Percentiles rank a stretch among this genome's conserved stretches.
Evolutionary conservation across 805 yeast species (phyloP).

Genomic region (Zygoascus tannicola): DNA sequence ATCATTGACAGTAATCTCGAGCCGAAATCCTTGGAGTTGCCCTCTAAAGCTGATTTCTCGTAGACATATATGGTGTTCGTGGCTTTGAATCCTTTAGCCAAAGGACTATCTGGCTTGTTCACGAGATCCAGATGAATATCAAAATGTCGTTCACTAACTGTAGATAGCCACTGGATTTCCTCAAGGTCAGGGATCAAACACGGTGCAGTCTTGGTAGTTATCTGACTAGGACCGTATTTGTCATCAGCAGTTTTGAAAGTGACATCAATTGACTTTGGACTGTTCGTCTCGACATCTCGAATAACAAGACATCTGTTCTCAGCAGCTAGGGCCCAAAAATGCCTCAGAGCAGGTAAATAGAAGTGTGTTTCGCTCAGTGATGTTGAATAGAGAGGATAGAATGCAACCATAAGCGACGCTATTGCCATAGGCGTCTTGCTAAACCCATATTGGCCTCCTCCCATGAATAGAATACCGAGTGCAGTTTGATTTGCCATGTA

Average conservation of each 20-base stretch:
- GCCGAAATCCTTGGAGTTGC: background rate
- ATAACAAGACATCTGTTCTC: constrained; percentile 74
- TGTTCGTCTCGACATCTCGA: constrained; percentile 55
- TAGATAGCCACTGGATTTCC: constrained; percentile 39
- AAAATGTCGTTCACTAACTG: constrained; percentile 42
- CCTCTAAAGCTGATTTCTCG: constrained; percentile 6
- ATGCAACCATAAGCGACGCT: constrained; percentile 61
- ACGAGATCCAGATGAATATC: constrained; percentile 40
- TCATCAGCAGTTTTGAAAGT: constrained; percentile 32
- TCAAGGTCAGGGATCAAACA: constrained; percentile 56
- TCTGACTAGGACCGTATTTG: background rate
- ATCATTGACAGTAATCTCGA: background rate
- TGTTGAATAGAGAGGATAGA: constrained; percentile 64
- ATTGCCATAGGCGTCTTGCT: constrained; percentile 51
- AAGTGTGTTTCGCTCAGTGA: constrained; percentile 37
- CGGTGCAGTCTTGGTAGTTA: constrained; percentile 38
- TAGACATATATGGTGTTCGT: constrained; percentile 7
- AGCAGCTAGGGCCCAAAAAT: constrained; percentile 82
- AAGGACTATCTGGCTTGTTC: constrained; percentile 7
- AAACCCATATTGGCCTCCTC: constrained; percentile 87
- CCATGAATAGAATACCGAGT: constrained; percentile 78
- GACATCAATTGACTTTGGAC: constrained; percentile 43
- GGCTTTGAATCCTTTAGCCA: constrained; percentile 7
- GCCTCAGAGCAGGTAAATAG: constrained; percentile 76
- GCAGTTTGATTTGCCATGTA: constrained; percentile 74